Evolutionary conservation across 257 asterid species (phyloP).

Genomic region (Pogostemon cablin): DNA sequence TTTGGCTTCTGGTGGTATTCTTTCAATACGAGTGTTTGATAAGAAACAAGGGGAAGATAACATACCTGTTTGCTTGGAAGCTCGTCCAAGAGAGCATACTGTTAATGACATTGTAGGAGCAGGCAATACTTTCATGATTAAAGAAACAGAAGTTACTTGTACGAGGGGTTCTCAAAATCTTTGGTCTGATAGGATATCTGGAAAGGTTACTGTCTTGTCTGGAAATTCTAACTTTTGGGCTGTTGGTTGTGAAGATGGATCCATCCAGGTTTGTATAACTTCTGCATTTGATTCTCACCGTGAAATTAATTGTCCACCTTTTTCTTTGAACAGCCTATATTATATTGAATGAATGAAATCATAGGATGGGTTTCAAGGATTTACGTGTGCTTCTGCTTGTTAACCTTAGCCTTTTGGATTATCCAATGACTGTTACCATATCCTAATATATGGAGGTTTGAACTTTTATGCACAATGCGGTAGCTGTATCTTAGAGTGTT

Average conservation of each 20-base stretch:
- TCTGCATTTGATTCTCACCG: constrained; percentile 5
- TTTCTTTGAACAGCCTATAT: neutral
- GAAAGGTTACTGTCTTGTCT: constrained; percentile 87
- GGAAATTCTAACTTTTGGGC: constrained; percentile 99
- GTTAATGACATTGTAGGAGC: constrained; percentile 69
- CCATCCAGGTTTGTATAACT: constrained; percentile 71
- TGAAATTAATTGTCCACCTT: neutral
- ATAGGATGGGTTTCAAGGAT: neutral
- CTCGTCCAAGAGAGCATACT: constrained; percentile 84
- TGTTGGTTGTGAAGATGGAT: constrained; percentile 97
- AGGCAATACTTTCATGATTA: constrained; percentile 57
- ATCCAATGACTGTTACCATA: too few species aligned
- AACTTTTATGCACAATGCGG: neutral
- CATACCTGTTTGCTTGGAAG: constrained; percentile 79
- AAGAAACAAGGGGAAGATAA: constrained; percentile 69
- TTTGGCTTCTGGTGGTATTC: constrained; percentile 48
- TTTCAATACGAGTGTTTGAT: constrained; percentile 71
- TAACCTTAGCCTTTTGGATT: constrained; percentile 8
- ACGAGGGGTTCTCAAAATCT: constrained; percentile 61
- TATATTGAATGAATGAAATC: neutral
- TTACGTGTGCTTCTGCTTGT: neutral
- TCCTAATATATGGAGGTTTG: neutral
- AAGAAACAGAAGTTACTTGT: constrained; percentile 84
- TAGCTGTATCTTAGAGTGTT: neutral
- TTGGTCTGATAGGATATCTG: constrained; percentile 93